phyloP scores from a whole-genome alignment of 208 protist genomes.

The Leishmania martiniquensis region DNA sequence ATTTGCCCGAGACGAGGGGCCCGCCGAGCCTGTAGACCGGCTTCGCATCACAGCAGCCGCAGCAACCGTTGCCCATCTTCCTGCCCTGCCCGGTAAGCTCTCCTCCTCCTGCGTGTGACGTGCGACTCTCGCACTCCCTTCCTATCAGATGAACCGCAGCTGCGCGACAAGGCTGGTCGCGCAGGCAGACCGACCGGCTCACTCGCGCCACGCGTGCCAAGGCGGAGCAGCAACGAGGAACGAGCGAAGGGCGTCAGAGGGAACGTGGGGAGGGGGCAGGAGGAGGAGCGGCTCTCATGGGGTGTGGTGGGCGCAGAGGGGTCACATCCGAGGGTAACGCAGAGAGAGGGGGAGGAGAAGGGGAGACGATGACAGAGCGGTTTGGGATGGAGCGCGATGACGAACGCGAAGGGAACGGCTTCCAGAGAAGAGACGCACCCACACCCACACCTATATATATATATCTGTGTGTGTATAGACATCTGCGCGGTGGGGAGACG shows the following conservation, averaged over 20 bases:
- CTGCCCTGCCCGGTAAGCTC: not conserved
- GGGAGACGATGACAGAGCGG: not conserved
- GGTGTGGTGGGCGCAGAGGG: not conserved
- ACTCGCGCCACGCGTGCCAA: constrained; percentile 10
- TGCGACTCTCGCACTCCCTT: not conserved
- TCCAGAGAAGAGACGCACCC: not conserved
- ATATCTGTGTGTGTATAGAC: not conserved
- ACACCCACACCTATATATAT: not conserved
- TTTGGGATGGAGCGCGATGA: not conserved
- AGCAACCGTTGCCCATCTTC: constrained; percentile 31
- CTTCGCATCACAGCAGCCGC: constrained; percentile 34
- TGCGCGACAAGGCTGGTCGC: not conserved
- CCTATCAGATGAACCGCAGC: not conserved
- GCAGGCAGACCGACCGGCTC: not conserved
- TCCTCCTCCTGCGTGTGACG: not conserved
- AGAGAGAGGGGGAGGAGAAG: not conserved
- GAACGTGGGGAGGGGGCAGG: not conserved
- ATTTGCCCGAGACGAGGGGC: constrained; percentile 50
- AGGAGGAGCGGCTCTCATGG: not conserved
- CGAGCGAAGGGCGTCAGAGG: not conserved
- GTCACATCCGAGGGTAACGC: not conserved
- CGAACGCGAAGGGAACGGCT: not conserved
- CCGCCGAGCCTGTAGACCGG: constrained; percentile 36
- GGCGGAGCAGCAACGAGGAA: not conserved
- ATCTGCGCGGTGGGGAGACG: not conserved